Evolutionary conservation across 495 filamentous ascomycete genomes (phyloP), one percentile per base, ranked within the genome.

Genomic region (Jackrogersella minutella): DNA sequence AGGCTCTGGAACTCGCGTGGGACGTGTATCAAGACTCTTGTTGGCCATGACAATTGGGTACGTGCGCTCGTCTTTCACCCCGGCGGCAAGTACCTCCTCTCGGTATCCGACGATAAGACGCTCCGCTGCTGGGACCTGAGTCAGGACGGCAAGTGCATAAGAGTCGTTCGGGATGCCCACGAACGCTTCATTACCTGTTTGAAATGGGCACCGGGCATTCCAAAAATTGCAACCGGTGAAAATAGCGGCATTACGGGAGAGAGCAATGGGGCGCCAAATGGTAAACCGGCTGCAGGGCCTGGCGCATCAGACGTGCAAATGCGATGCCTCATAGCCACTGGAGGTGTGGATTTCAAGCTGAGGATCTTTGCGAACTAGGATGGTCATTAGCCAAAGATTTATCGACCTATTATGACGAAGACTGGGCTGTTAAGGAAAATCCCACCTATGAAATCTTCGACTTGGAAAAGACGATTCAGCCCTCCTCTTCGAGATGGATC

Each of bases 21-120:
- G 7, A 91, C 89, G 9, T 82, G 91, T 47, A 88, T 99, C 68
- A 97, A 93, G 76, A 96, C 91, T 1, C 81, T 98, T 6, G 77
- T 89, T 1, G 95, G 95, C 2, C 95, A 99, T 71, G 95, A 99
- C 75, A 99, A 97, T 73, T 99, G 95, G 95, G 90, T 99, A 0
- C 86, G 93, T 7, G 90, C 82, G 1, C 71, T 98, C 9, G 87
- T 92, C 14, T 99, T 96, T 75, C 95, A 99, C 67, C 95, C 95
- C 0, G 93, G 92, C 2, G 95, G 95, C 0, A 97, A 96, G 76
- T 99, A 95, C 66, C 83, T 99, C 1, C 77, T 99, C 14, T 91
- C 88, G 28, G 91, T 90, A 2, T 81, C 89, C 22, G 95, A 99
- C 70, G 95, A 99, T 74, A 96, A 96, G 76, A 93, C 92, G 10